Conservation (phyloP, 768 basidiomycete species). For the Glaciozyma martinii region DNA sequence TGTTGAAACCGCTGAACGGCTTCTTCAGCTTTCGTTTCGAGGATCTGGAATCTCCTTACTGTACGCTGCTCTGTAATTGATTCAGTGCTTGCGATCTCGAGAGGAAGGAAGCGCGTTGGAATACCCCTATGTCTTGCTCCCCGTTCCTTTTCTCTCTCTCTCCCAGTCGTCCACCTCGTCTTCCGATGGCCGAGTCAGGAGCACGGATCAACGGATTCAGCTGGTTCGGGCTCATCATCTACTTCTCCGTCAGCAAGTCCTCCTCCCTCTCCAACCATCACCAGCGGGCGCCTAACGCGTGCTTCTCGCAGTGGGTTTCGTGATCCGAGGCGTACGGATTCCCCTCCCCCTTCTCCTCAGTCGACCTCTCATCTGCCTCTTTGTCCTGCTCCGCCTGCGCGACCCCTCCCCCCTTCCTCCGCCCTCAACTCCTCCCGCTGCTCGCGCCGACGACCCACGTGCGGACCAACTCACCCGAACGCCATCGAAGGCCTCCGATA, state of each 20-base stretch:
- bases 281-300: background rate
- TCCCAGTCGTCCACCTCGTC: too few relatives aligned
- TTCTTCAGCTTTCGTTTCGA: too few relatives aligned
- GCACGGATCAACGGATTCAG: constrained; percentile 15
- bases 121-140: too few relatives aligned
- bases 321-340: constrained; percentile 24
- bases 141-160: too few relatives aligned
- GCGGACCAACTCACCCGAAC: background rate
- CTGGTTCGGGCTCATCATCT: constrained; percentile 27
- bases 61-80: too few relatives aligned
- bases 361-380: background rate
- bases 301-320: constrained; percentile 20
- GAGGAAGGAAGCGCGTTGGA: too few relatives aligned
- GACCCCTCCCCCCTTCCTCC: constrained; percentile 10
- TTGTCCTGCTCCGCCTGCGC: constrained; percentile 10
- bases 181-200: too few relatives aligned
- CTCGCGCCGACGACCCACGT: background rate
- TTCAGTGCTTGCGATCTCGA: too few relatives aligned
- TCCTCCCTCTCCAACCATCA: background rate
- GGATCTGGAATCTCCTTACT: too few relatives aligned
- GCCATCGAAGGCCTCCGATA: background rate
- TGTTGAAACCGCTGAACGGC: background rate
- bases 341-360: constrained; percentile 9
- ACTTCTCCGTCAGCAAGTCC: constrained; percentile 28
- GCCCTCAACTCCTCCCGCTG: background rate